Evolutionary conservation across 2,329 filamentous ascomycete species (phyloP), one percentile per base, ranked within the genome.

Genomic region (Aspergillus sp.): DNA sequence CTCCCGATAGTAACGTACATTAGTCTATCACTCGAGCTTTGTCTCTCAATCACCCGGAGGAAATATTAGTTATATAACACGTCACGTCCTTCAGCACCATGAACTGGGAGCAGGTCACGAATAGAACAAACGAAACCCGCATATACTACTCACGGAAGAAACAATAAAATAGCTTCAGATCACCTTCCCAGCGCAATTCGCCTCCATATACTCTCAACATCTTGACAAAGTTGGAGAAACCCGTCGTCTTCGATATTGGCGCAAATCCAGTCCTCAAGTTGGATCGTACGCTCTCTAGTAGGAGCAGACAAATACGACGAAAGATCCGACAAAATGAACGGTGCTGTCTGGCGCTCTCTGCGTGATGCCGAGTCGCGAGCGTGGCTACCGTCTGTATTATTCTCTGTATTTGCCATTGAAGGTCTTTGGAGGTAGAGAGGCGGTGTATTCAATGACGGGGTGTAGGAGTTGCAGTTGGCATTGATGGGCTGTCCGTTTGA

Each of bases 191-290:
- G 68, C 5, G 67, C 69, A 60, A 75, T 65, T 11, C 73, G 62
- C 46, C 59, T 62, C 73, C 73, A 76, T 16, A 71, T 62, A 1
- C 64, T 63, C 47, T 76, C 71, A 4, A 76, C 59, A 55, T 73
- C 70, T 57, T 72, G 62, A 49, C 72, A 75, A 11, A 77, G 59
- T 22, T 60, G 54, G 22, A 71, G 54, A 48, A 77, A 77, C 3
- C 51, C 59, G 20, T 75, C 71, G 22, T 74, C 68, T 26, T 76
- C 69, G 1, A 77, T 60, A 48, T 73, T 64, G 13, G 65, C 56
- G 45, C 73, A 76, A 42, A 77, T 66, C 68, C 73, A 76, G 35
- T 66, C 65, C 51, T 72, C 69, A 9, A 76, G 55, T 9, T 65
- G 56, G 2, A 58, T 60, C 10, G 63, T 60, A 14, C 73, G 66